Base-by-base conservation (phyloP, 2,329 filamentous ascomycete species). In the Pestalotiopsis sp. region DNA sequence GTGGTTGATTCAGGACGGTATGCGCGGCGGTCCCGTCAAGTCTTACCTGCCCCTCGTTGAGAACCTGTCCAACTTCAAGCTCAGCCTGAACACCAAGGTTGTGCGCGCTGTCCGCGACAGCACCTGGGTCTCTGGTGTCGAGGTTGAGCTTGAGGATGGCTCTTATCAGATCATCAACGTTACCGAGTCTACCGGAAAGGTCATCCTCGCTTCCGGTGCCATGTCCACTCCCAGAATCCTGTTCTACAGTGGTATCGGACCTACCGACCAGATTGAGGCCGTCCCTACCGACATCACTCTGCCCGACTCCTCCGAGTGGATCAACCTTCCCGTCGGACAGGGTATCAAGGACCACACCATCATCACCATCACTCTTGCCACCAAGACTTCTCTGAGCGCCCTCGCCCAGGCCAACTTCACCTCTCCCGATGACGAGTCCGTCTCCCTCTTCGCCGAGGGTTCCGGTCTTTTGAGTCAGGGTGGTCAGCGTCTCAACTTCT, bases 181-280 rank as follows among this genome's bases (percentile, higher is more conserved):
- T 68, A 87, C 85, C 40, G 72, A 80, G 4, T 78, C 78, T 36
- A 84, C 80, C 27, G 88, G 87, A 38, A 84, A 85, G 68, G 86
- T 89, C 59, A 83, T 90, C 69, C 80, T 89, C 31, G 83, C 87
- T 31, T 83, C 85, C 14, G 87, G 87, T 68, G 78, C 86, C n/a
- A 85, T 89, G 70, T 86, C 86, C 6, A 86, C 86, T 2, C 79
- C 86, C 14, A 87, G 87, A 75, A 82, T 89, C 61, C 83, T 89
- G 17, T 86, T 88, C 80, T 83, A 86, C 74, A 85, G 83, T 71
- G 87, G 87, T 73, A 89, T 86, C 73, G 87, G 86, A 13, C 85
- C 84, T 63, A 78, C 77, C 87, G 76, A 81, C 83, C 70, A 88
- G 66, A 76, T 83, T 38, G 69, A 79, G 59, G 72, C 78, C 36